Evolutionary conservation across 129 eudicot genomes (phyloP).

Genomic region (Flaveria ramosissima): DNA sequence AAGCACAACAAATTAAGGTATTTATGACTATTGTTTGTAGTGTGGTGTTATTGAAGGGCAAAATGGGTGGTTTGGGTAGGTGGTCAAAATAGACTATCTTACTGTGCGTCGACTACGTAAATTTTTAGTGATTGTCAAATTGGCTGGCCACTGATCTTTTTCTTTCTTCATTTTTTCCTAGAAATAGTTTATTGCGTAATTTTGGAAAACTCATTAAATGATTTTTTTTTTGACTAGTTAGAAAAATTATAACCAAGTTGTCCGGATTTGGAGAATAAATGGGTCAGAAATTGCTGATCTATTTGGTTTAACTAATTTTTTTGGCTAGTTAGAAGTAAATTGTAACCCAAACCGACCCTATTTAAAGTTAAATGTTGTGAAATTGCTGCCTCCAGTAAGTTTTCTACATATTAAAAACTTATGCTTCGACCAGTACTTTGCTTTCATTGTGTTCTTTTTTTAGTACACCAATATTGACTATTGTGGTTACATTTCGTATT

Average conservation of each 20-base stretch:
- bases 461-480: too few relatives aligned
- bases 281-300: not conserved
- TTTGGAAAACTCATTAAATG: too few relatives aligned
- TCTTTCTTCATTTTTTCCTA: too few relatives aligned
- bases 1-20: slow-evolving; percentile 97
- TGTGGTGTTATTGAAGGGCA: not conserved
- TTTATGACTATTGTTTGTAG: not conserved
- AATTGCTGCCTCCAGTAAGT: not conserved
- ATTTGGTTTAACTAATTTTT: not conserved
- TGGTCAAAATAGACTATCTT: not conserved
- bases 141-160: not conserved
- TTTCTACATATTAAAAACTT: not conserved
- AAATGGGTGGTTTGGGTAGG: not conserved
- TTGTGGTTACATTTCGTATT: not conserved
- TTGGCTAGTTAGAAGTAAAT: not conserved
- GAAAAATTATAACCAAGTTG: too few relatives aligned
- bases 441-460: too few relatives aligned
- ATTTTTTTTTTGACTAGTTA: too few relatives aligned
- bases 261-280: too few relatives aligned
- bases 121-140: not conserved
- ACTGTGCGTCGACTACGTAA: not conserved
- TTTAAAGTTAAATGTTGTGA: not conserved
- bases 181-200: too few relatives aligned
- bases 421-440: not conserved
- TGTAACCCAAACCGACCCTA: not conserved